Conservation (phyloP, 2,329 filamentous ascomycete species). For the Cordyceps fumosorosea region DNA sequence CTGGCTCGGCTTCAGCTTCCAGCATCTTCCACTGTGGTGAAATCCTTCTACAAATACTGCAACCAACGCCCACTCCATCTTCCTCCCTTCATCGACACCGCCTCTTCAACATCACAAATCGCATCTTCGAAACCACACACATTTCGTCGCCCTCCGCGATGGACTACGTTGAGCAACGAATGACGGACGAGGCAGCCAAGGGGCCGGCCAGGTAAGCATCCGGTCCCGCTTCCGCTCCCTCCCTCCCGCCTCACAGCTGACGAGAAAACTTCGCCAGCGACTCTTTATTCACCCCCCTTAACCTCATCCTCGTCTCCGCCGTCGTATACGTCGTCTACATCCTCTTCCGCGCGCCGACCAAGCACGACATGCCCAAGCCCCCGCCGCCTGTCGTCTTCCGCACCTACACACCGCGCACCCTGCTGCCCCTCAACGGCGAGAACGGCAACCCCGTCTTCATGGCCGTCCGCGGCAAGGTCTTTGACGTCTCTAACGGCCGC, state of each 20-base stretch:
- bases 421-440: constrained; percentile 79
- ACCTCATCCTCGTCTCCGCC: constrained; percentile 51
- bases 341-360: constrained; percentile 43
- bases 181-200: constrained; percentile 46
- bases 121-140: background rate
- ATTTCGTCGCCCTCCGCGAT: constrained; percentile 25
- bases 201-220: constrained; percentile 31
- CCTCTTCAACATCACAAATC: background rate
- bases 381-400: constrained; percentile 55
- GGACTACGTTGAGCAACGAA: constrained; percentile 53
- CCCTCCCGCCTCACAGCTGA: background rate
- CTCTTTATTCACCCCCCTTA: constrained; percentile 53
- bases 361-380: constrained; percentile 42
- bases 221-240: background rate
- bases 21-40: background rate
- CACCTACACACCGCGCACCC: constrained; percentile 68
- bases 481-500: constrained; percentile 78
- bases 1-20: background rate
- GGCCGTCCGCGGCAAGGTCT: constrained; percentile 83
- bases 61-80: background rate
- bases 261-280: constrained; percentile 23
- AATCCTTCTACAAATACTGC: background rate
- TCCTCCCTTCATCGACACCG: background rate
- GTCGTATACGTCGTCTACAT: constrained; percentile 54
- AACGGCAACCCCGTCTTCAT: constrained; percentile 74